Evolutionary conservation across 169 alveolate species (phyloP).

Genomic region (Eimeria tenella): DNA sequence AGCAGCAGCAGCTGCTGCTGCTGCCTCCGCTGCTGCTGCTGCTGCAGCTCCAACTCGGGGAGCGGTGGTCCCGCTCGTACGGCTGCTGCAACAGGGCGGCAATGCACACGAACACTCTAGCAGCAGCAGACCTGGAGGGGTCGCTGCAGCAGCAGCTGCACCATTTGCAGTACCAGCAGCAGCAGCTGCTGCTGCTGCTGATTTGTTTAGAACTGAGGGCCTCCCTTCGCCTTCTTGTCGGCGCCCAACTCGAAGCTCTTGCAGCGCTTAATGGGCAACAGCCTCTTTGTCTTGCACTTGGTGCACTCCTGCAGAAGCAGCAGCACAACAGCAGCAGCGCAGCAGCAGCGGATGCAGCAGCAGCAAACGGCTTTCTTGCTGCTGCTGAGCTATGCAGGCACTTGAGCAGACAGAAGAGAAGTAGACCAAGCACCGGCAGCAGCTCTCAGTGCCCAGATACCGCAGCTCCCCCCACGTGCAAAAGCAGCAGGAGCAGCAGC

Average conservation of each 20-base stretch:
- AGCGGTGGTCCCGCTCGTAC: no score
- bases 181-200: no score
- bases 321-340: neutral
- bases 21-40: no score
- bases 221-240: conserved; percentile 93
- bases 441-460: conserved; percentile 37
- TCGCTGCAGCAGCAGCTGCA: neutral
- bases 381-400: neutral
- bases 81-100: no score
- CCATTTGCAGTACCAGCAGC: no score
- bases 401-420: neutral
- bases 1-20: no score
- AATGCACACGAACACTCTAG: no score
- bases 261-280: conserved; percentile 98
- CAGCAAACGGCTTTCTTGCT: neutral
- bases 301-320: conserved; percentile 95
- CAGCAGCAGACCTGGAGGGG: no score
- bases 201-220: conserved; percentile 71
- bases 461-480: neutral
- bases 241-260: conserved; percentile 99
- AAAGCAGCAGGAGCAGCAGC: neutral
- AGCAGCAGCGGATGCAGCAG: neutral
- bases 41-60: no score
- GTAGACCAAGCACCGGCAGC: conserved; percentile 16
- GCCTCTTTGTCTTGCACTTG: conserved; percentile 97